Evolutionary conservation across 1,284 basidiomycete species (phyloP).

Genomic region (Ganoderma multipileum): DNA sequence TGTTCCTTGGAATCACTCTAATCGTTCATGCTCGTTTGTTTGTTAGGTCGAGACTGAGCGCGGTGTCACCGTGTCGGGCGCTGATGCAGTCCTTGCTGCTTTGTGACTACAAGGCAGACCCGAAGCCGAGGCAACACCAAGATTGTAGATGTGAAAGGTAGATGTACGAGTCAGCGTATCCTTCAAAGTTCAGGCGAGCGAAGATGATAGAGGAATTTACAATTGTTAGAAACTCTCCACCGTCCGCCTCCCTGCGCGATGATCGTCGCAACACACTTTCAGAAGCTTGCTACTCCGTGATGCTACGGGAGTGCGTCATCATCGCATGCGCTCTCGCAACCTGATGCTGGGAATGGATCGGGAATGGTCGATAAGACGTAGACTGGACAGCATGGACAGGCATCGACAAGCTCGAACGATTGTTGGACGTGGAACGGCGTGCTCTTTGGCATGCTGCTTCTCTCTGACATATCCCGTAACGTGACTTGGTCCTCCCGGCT

Average conservation of each 20-base stretch:
- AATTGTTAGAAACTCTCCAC: not conserved
- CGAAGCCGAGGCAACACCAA: not conserved
- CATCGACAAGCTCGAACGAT: not conserved
- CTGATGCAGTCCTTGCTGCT: slow-evolving; percentile 63
- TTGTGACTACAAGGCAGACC: slow-evolving; percentile 28
- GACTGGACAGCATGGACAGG: not conserved
- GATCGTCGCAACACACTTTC: not conserved
- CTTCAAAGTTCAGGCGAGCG: not conserved
- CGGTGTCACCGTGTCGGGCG: slow-evolving; percentile 70
- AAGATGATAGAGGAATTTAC: not conserved
- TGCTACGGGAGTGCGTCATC: not conserved
- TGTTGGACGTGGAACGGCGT: not conserved
- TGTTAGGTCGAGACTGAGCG: slow-evolving; percentile 57
- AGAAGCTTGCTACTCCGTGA: not conserved
- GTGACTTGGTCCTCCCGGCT: not conserved
- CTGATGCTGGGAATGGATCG: slow-evolving; percentile 2
- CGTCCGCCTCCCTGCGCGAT: not conserved
- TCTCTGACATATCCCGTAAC: not conserved
- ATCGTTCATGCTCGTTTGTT: not conserved
- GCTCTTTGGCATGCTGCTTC: not conserved
- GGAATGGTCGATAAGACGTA: slow-evolving; percentile 5
- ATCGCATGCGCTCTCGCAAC: slow-evolving; percentile 1
- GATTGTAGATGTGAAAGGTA: not conserved
- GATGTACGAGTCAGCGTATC: slow-evolving; percentile 1
- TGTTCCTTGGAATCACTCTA: not conserved